Conservation (phyloP, 306 rosid genomes). For the Cajanus cajan region DNA sequence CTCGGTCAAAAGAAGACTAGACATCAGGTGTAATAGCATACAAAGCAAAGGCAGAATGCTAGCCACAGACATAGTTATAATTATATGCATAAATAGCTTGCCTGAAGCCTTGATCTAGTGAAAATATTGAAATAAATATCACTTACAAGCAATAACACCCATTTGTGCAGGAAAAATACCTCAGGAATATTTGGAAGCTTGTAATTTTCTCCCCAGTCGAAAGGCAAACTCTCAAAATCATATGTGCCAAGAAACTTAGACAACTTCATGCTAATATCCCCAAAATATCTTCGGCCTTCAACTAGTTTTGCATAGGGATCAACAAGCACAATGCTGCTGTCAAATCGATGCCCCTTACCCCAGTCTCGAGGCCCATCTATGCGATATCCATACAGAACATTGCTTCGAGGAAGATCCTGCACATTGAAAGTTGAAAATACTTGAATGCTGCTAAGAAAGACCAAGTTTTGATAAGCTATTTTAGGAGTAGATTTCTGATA, state of each 20-base stretch:
- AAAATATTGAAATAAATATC: constrained; percentile 23
- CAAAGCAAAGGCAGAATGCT: constrained; percentile 13
- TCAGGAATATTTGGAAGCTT: constrained; percentile 83
- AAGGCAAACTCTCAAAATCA: constrained; percentile 77
- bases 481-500: not conserved
- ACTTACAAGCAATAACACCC: not conserved
- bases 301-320: constrained; percentile 95
- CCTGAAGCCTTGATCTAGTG: constrained; percentile 24
- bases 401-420: constrained; percentile 79
- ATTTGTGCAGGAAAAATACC: constrained; percentile 48
- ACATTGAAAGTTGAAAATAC: constrained; percentile 6
- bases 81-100: constrained; percentile 19
- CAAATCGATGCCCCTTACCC: constrained; percentile 91
- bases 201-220: constrained; percentile 92
- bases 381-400: constrained; percentile 78
- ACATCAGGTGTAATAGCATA: constrained; percentile 12
- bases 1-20: constrained; percentile 28
- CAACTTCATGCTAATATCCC: constrained; percentile 59
- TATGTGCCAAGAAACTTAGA: constrained; percentile 79
- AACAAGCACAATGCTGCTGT: constrained; percentile 64
- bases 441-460: not conserved
- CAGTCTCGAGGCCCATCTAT: constrained; percentile 82
- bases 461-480: not conserved
- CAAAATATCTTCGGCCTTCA: constrained; percentile 84
- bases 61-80: not conserved